Conservation (phyloP, 2,329 filamentous ascomycete genomes). For the Cyanodermella asteris region DNA sequence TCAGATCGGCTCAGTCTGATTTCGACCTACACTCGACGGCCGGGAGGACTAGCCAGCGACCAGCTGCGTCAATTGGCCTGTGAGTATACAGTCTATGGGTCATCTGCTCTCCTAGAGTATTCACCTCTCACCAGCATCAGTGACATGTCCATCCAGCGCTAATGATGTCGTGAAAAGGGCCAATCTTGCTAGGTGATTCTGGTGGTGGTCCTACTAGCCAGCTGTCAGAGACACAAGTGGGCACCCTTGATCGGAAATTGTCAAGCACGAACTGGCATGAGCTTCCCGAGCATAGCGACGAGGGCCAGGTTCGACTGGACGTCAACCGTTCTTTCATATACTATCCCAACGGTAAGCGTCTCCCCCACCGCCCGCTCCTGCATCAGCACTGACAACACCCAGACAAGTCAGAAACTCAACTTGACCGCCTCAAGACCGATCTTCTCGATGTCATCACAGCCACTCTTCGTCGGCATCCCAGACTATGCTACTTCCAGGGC, state of each 20-base stretch:
- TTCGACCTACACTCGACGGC: no score
- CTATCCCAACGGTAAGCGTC: conserved; percentile 54
- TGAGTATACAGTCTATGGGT: no score
- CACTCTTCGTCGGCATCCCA: conserved; percentile 58
- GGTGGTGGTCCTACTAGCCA: conserved; percentile 3
- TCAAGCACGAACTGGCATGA: conserved; percentile 32
- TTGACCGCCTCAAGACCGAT: conserved; percentile 49
- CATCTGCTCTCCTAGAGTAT: conserved; percentile 33
- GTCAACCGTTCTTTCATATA: conserved; percentile 95
- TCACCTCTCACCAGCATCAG: conserved; percentile 29
- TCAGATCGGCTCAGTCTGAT: no score
- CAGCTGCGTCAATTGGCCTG: no score
- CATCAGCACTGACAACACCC: conserved; percentile 9
- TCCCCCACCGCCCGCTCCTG: conserved; percentile 4
- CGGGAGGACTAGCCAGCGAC: no score
- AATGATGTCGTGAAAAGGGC: conserved; percentile 17
- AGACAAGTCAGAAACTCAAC: conserved; percentile 49
- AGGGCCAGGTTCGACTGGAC: conserved; percentile 77
- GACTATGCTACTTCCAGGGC: conserved; percentile 90
- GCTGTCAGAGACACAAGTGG: conserved; percentile 3
- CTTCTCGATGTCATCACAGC: conserved; percentile 61
- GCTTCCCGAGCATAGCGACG: conserved; percentile 62
- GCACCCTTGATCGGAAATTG: conserved; percentile 6
- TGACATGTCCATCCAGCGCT: conserved; percentile 1
- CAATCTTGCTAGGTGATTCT: conserved; percentile 24